Conservation (phyloP, 1,284 basidiomycete genomes). For the Ceratobasidium sp. region DNA sequence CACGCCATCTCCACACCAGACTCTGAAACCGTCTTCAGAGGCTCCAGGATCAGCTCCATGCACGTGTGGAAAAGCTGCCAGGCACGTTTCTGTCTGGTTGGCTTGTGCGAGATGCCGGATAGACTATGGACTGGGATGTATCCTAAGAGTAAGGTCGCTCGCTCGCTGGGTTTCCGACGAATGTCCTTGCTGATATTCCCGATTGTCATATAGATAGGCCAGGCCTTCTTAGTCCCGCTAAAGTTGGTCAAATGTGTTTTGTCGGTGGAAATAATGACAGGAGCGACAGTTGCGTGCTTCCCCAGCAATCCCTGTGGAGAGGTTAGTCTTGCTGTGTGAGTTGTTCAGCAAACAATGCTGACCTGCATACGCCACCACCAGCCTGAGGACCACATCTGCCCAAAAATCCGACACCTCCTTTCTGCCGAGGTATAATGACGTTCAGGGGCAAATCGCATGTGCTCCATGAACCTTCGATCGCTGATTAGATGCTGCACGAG, state of each 20-base stretch:
- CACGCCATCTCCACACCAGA: slow-evolving; percentile 20
- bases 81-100: neutral
- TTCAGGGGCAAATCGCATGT: slow-evolving; percentile 3
- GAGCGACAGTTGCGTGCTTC: slow-evolving; percentile 20
- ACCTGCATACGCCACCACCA: slow-evolving; percentile 42
- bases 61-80: slow-evolving; percentile 43
- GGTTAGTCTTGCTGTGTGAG: neutral
- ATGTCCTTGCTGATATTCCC: slow-evolving; percentile 2
- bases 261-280: slow-evolving; percentile 25
- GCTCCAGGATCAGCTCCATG: slow-evolving; percentile 31
- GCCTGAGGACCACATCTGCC: slow-evolving; percentile 28
- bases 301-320: neutral
- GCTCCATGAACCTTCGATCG: neutral
- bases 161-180: neutral
- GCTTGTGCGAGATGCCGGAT: neutral
- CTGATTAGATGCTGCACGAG: neutral
- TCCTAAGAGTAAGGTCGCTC: neutral
- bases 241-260: slow-evolving; percentile 38
- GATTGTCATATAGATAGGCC: slow-evolving; percentile 39
- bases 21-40: slow-evolving; percentile 1
- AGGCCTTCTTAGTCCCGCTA: slow-evolving; percentile 36
- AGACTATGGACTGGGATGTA: neutral
- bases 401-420: neutral
- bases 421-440: neutral
- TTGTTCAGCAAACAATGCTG: neutral